Evolutionary conservation across 805 yeast species (phyloP).

Genomic region (Clavispora phyllophila): DNA sequence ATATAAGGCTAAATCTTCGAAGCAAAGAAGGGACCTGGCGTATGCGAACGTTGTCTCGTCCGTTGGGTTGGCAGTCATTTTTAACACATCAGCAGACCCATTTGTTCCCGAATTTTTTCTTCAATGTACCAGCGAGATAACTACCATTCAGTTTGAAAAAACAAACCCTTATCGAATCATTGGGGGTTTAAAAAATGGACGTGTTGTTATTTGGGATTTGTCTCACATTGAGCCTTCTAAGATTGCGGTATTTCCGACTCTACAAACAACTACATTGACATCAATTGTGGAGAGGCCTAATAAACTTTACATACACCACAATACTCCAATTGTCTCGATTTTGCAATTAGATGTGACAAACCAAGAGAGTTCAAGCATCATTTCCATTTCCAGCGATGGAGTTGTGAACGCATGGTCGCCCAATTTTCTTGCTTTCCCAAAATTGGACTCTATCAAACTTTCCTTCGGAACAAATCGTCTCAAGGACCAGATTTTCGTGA

Average conservation of each 20-base stretch:
- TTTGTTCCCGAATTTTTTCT: conserved; percentile 35
- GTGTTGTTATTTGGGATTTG: conserved; percentile 48
- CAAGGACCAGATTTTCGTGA: not conserved
- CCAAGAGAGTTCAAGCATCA: conserved; percentile 8
- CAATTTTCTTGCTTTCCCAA: conserved; percentile 16
- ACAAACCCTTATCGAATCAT: conserved; percentile 35
- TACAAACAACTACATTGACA: conserved; percentile 12
- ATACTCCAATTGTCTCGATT: conserved; percentile 11
- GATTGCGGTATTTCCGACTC: conserved; percentile 15
- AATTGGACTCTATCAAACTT: conserved; percentile 10
- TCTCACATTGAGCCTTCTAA: conserved; percentile 10
- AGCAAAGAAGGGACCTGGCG: not conserved
- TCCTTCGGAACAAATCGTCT: not conserved
- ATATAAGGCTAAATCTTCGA: conserved; percentile 5
- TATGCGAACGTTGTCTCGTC: conserved; percentile 7
- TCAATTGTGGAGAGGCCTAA: conserved; percentile 2
- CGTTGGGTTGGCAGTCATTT: conserved; percentile 28
- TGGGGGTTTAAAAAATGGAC: conserved; percentile 49
- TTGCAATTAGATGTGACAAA: conserved; percentile 7
- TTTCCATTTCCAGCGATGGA: conserved; percentile 14
- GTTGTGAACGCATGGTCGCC: conserved; percentile 17
- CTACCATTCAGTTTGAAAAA: conserved; percentile 36
- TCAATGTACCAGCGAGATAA: conserved; percentile 36
- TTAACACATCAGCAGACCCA: conserved; percentile 21
- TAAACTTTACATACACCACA: conserved; percentile 8